A percentile compares a stretch with the other conserved stretches of the same genome.
phyloP scores from a whole-genome alignment of 768 basidiomycete species.

The Leccinum disarticulatum region DNA sequence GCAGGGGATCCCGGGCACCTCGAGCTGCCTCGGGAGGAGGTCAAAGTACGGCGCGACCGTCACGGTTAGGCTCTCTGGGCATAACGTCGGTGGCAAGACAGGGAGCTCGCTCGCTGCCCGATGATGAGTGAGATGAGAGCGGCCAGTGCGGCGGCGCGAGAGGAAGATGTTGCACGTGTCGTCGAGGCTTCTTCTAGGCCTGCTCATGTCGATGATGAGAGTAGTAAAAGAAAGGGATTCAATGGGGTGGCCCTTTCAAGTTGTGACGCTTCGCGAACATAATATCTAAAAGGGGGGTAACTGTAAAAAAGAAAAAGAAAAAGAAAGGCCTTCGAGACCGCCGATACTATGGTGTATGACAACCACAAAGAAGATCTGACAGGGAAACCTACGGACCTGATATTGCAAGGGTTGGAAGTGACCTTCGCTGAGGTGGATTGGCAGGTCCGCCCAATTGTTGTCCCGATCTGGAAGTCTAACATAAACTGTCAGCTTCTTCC shows the following conservation, averaged over 20 bases:
- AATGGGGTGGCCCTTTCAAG: slow-evolving; percentile 13
- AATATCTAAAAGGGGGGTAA: slow-evolving; percentile 9
- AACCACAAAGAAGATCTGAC: slow-evolving; percentile 25
- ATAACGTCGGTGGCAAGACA: slow-evolving; percentile 4
- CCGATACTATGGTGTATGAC: slow-evolving; percentile 1
- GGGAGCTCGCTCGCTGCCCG: slow-evolving; percentile 12
- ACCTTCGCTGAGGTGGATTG: slow-evolving; percentile 20
- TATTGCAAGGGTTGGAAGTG: neutral
- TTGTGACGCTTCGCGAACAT: slow-evolving; percentile 12
- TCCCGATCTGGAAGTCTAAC: slow-evolving; percentile 15
- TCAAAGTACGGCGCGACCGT: slow-evolving; percentile 7
- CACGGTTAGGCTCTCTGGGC: slow-evolving; percentile 8
- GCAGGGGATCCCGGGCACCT: slow-evolving; percentile 1
- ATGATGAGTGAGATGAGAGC: slow-evolving; percentile 9
- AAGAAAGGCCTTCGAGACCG: slow-evolving; percentile 11
- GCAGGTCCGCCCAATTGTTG: slow-evolving; percentile 29
- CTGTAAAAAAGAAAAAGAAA: slow-evolving; percentile 20
- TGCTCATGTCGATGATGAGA: slow-evolving; percentile 20
- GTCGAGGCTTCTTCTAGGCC: slow-evolving; percentile 29
- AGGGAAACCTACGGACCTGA: slow-evolving; percentile 10
- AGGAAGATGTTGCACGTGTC: slow-evolving; percentile 32
- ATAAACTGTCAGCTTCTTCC: slow-evolving; percentile 8
- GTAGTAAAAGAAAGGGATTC: slow-evolving; percentile 20
- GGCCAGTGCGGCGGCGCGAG: slow-evolving; percentile 18
- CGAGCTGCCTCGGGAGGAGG: slow-evolving; percentile 9